Conservation (phyloP, 371 early-diverging fungal genomes). For the Amoeboaphelidium occidentale region DNA sequence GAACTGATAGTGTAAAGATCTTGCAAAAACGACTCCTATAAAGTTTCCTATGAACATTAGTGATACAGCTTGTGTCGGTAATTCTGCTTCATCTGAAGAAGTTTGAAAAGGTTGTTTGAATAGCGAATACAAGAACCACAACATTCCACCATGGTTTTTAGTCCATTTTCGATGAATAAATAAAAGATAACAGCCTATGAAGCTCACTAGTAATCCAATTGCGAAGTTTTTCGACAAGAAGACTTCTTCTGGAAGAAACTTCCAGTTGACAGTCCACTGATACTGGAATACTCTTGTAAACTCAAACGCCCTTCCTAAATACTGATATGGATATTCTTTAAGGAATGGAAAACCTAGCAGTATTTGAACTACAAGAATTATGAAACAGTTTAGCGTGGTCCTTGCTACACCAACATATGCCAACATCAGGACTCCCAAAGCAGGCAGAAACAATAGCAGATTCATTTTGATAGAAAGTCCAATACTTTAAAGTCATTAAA, state of each 20-base stretch:
- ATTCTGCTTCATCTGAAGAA: neutral
- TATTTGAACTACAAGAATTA: slow-evolving; percentile 29
- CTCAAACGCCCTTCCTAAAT: slow-evolving; percentile 56
- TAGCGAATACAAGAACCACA: neutral
- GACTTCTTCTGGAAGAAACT: slow-evolving; percentile 34
- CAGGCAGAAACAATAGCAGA: slow-evolving; percentile 63
- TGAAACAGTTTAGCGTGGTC: slow-evolving; percentile 18
- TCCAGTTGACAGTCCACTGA: slow-evolving; percentile 88
- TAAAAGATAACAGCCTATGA: slow-evolving; percentile 28
- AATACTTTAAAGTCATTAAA: slow-evolving; percentile 19
- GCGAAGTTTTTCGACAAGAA: slow-evolving; percentile 37
- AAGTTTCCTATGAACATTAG: slow-evolving; percentile 55
- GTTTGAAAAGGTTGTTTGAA: neutral
- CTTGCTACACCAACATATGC: slow-evolving; percentile 22
- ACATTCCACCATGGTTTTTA: slow-evolving; percentile 1
- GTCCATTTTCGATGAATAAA: slow-evolving; percentile 27
- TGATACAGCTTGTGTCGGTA: slow-evolving; percentile 25
- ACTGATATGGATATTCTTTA: slow-evolving; percentile 23
- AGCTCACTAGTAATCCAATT: slow-evolving; percentile 20
- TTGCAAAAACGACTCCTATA: slow-evolving; percentile 60
- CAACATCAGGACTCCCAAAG: slow-evolving; percentile 38
- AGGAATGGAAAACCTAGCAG: slow-evolving; percentile 46
- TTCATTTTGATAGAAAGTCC: slow-evolving; percentile 83
- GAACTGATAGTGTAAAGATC: slow-evolving; percentile 82
- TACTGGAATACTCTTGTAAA: slow-evolving; percentile 55